Evolutionary conservation across 225 moss, liverwort and hornwort genomes (phyloP), one percentile per base, ranked within the genome.

Genomic region (Polytrichum formosum): DNA sequence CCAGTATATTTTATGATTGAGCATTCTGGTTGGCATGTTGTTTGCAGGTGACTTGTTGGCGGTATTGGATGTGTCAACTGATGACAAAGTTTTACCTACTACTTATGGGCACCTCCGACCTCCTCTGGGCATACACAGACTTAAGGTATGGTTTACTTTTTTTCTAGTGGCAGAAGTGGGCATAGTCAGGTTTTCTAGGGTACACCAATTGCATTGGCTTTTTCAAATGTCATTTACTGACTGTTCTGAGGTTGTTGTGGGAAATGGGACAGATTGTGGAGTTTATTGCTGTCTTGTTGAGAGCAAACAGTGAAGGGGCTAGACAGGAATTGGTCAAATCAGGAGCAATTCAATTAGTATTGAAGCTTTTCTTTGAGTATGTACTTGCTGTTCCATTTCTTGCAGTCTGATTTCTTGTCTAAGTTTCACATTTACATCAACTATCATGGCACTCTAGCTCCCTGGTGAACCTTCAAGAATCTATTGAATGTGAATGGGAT

Each of bases 201-300:
- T 46, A 46, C 46, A 46, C 13, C 46, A 46, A 46, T 46, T 46
- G 13, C 46, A 46, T 46, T 46, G 13, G 46, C 46, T 46, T 13
- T 46, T 46, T 46, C 46, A 46, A 46, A 16, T 1, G 46, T 46
- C 46, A 66, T 17, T 53, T 35, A 18, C 54, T 28, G 18, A 29
- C n/a, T 28, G 23, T 65, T 26, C 73, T 74, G 62, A 61, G 67
- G 28, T 64, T 65, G 65, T 76, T 16, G 46, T 46, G 46, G 78
- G 19, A 25, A 55, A 67, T 61, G 72, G 69, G 72, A 70, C 91
- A 98, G 97, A 94, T 94, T 70, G 94, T 98, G 84, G 97, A 98
- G 82, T 98, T 98, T 65, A 98, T 98, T 68, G 97, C 97, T 64
- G 97, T 98, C 59, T 87, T 98, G 64, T 74, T 98, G 77, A 90